Percentiles rank a stretch among this genome's conserved stretches.
Conservation (phyloP, 2,329 filamentous ascomycete genomes). For the Verticillium albo-atrum region DNA sequence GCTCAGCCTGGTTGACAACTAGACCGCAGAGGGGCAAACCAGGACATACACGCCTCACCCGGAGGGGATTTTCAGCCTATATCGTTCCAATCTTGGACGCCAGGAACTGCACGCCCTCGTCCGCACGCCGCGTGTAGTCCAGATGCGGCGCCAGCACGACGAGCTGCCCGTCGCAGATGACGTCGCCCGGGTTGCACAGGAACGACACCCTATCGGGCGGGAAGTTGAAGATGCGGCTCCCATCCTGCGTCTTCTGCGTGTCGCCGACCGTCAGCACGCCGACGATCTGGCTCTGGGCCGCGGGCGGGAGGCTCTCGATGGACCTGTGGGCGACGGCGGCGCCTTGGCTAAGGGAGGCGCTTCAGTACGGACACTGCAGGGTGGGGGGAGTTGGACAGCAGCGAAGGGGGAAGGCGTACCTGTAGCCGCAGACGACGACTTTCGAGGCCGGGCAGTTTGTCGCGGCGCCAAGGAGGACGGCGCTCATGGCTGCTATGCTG, state of each 20-base stretch:
- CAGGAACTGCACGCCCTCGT: conserved; percentile 25
- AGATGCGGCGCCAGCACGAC: conserved; percentile 28
- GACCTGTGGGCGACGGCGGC: conserved; percentile 19
- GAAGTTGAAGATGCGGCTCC: conserved; percentile 27
- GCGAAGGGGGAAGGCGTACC: conserved; percentile 11
- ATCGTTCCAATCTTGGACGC: conserved; percentile 3
- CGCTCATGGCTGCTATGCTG: conserved; percentile 24
- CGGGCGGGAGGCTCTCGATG: conserved; percentile 14
- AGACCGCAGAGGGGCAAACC: too few relatives aligned
- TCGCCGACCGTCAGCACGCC: conserved; percentile 18
- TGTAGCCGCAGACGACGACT: conserved; percentile 32
- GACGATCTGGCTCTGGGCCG: conserved; percentile 10
- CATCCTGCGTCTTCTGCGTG: conserved; percentile 22
- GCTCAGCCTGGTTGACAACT: too few relatives aligned
- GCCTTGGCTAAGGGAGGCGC: conserved; percentile 21
- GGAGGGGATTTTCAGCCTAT: background rate
- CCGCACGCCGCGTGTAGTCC: conserved; percentile 28
- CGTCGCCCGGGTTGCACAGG: conserved; percentile 33
- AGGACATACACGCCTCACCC: background rate
- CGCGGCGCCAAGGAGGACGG: conserved; percentile 26
- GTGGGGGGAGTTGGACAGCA: too few relatives aligned
- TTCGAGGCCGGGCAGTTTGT: conserved; percentile 27
- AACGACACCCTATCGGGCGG: conserved; percentile 27
- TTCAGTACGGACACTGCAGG: too few relatives aligned
- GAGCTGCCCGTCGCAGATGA: conserved; percentile 28